These are phyloP conservation scores for Magnaporthiopsis incrustans DNA, from an alignment of 2,329 filamentous ascomycete genomes.

Conservation along the genomic window DNA sequence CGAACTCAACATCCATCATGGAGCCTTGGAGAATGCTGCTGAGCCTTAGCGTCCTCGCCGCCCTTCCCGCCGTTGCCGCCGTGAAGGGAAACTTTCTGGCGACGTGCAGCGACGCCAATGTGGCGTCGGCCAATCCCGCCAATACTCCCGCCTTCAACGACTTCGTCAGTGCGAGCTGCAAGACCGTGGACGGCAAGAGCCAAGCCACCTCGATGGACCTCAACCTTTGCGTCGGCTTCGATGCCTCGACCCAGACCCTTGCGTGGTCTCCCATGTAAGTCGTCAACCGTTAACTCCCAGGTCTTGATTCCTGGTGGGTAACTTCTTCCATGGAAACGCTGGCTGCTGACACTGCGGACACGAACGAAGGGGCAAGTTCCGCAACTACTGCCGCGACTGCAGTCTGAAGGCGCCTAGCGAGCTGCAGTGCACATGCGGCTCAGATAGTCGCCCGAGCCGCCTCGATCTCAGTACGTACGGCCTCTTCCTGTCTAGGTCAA, in stretches of 20 bases:
- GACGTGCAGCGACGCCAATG: background rate
- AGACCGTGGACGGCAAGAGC: background rate
- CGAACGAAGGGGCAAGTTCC: conserved; percentile 14
- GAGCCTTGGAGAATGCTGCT: background rate
- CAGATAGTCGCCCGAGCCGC: conserved; percentile 5
- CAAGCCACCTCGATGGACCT: conserved; percentile 13
- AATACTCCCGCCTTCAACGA: background rate
- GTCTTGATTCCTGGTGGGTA: background rate
- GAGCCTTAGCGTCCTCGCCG: background rate
- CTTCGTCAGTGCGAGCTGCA: conserved; percentile 9
- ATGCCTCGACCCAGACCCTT: conserved; percentile 9
- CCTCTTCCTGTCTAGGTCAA: background rate
- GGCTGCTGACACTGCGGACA: background rate
- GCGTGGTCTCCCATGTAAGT: conserved; percentile 13
- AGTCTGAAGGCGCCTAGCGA: background rate
- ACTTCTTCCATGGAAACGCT: background rate
- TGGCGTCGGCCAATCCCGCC: background rate
- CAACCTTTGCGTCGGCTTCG: conserved; percentile 15
- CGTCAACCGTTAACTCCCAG: background rate
- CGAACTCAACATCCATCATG: background rate
- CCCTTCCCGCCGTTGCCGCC: background rate
- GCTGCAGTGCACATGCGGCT: conserved; percentile 12
- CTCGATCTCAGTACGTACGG: conserved; percentile 12
- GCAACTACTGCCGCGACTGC: conserved; percentile 13
- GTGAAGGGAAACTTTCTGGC: background rate